Conservation (phyloP, 106 monocot genomes). For the Cymbidium sinense region DNA sequence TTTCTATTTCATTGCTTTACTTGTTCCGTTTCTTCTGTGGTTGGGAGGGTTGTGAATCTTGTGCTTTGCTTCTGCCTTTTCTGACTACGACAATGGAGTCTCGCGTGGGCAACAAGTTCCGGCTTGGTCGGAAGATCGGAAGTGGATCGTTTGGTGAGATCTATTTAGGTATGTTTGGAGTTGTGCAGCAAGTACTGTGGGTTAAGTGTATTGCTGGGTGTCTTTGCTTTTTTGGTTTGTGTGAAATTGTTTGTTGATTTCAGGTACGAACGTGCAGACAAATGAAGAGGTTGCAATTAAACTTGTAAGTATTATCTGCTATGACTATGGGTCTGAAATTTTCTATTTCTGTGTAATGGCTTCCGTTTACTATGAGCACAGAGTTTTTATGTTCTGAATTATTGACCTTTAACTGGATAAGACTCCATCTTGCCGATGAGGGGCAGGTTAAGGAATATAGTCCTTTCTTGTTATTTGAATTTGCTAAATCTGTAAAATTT, state of each 20-base stretch:
- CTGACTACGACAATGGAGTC: conserved; percentile 37
- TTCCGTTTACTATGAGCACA: no score
- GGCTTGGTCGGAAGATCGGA: conserved; percentile 70
- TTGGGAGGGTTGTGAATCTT: background rate
- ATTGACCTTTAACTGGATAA: no score
- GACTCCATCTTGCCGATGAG: no score
- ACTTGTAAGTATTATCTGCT: conserved; percentile 40
- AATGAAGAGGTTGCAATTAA: conserved; percentile 78
- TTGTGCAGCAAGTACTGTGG: background rate
- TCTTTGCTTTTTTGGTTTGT: background rate
- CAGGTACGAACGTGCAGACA: conserved; percentile 66
- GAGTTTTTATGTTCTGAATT: no score
- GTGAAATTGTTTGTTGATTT: conserved; percentile 5
- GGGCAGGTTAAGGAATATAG: no score
- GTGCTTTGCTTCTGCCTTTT: background rate
- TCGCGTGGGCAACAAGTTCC: conserved; percentile 58
- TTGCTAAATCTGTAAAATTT: no score
- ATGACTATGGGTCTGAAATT: background rate
- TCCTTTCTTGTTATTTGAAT: no score
- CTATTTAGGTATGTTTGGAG: conserved; percentile 41
- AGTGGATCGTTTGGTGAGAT: conserved; percentile 80
- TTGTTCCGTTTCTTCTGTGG: background rate
- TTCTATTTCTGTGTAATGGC: no score
- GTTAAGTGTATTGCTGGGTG: background rate
- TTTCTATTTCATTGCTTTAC: no score